Percentiles rank a stretch among this genome's conserved stretches.
These are phyloP conservation scores for Chiua virens DNA, from an alignment of 768 basidiomycete genomes.

Conservation along the genomic window DNA sequence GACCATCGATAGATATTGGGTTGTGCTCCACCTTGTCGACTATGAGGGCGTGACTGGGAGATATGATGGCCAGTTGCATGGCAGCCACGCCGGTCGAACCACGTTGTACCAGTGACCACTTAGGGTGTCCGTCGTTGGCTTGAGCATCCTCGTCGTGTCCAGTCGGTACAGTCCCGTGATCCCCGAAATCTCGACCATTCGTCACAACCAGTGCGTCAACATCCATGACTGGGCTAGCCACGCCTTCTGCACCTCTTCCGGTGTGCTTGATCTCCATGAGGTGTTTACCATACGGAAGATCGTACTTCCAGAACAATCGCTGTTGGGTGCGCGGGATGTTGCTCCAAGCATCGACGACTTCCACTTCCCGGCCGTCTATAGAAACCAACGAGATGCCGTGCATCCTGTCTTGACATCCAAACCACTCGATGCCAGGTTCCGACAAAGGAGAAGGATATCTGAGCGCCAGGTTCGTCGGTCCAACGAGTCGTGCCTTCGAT, in stretches of 20 bases:
- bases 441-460: slow-evolving; percentile 58
- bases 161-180: background rate
- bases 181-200: slow-evolving; percentile 29
- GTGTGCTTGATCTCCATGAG: slow-evolving; percentile 63
- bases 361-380: slow-evolving; percentile 52
- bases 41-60: slow-evolving; percentile 66
- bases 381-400: slow-evolving; percentile 60
- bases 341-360: slow-evolving; percentile 48
- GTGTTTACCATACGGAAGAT: slow-evolving; percentile 52
- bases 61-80: slow-evolving; percentile 74
- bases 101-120: slow-evolving; percentile 61
- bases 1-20: slow-evolving; percentile 67
- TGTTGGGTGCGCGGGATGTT: slow-evolving; percentile 48
- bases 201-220: slow-evolving; percentile 72
- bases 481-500: slow-evolving; percentile 49
- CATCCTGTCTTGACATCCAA: slow-evolving; percentile 54
- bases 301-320: slow-evolving; percentile 61
- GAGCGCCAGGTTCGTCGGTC: slow-evolving; percentile 49
- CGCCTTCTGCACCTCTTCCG: slow-evolving; percentile 40
- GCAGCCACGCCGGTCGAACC: slow-evolving; percentile 77
- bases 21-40: slow-evolving; percentile 89
- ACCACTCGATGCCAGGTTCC: slow-evolving; percentile 81
- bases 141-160: slow-evolving; percentile 1
- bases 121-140: background rate
- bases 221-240: slow-evolving; percentile 41